Evolutionary conservation across 2,329 filamentous ascomycete species (phyloP).

Genomic region (Scedosporium boydii): DNA sequence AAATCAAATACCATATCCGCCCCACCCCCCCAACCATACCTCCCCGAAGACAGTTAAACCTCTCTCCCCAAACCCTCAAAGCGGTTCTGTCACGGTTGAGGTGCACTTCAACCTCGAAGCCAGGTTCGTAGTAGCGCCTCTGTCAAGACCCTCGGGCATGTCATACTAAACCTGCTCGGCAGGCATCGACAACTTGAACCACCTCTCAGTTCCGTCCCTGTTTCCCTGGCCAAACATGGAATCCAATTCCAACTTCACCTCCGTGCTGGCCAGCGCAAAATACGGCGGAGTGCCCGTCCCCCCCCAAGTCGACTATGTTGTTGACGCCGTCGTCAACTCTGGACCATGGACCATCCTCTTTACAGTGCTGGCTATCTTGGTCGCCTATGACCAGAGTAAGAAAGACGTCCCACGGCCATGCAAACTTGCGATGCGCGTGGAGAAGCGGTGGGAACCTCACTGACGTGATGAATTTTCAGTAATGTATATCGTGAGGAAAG

Average conservation of each 20-base stretch:
- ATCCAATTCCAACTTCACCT: constrained; percentile 59
- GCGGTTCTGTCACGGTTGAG: neutral
- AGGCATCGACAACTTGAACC: neutral
- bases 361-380: constrained; percentile 59
- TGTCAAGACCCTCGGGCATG: too few species aligned
- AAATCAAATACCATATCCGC: neutral
- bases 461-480: constrained; percentile 36
- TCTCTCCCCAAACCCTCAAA: neutral
- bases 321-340: constrained; percentile 44
- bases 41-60: neutral
- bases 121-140: neutral
- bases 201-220: neutral
- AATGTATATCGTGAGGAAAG: constrained; percentile 66
- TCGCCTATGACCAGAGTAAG: constrained; percentile 87
- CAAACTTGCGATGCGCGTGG: neutral
- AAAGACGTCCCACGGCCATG: constrained; percentile 12
- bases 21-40: neutral
- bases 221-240: constrained; percentile 16
- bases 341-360: constrained; percentile 58
- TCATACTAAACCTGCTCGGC: too few species aligned
- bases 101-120: neutral
- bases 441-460: neutral
- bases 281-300: constrained; percentile 38
- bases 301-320: constrained; percentile 44
- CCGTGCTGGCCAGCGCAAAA: constrained; percentile 55